phyloP scores from a whole-genome alignment of 108 stramenopile species.

The Fistulifera solaris region DNA sequence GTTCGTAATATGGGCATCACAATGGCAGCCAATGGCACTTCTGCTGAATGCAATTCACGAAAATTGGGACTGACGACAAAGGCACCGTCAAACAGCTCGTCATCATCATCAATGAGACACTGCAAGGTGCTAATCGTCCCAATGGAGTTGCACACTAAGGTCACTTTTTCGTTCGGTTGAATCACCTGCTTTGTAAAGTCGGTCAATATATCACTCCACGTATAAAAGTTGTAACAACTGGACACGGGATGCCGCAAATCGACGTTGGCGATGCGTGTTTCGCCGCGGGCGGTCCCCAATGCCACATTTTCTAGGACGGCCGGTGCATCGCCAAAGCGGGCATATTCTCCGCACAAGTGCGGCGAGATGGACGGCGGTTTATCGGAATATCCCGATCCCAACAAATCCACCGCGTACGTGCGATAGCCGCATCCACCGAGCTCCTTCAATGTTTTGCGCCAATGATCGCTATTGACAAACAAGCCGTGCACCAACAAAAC shows the following conservation, averaged over 20 bases:
- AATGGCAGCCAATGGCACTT: conserved; percentile 60
- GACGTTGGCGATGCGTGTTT: conserved; percentile 30
- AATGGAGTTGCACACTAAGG: conserved; percentile 88
- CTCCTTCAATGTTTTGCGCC: conserved; percentile 60
- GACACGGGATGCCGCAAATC: conserved; percentile 59
- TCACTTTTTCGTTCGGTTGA: conserved; percentile 27
- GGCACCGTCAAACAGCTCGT: conserved; percentile 50
- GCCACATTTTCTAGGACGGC: conserved; percentile 30
- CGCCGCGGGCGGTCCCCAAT: conserved; percentile 53
- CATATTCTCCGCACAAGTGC: conserved; percentile 51
- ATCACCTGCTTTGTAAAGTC: conserved; percentile 69
- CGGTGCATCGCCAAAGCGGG: conserved; percentile 34
- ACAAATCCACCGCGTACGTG: conserved; percentile 79
- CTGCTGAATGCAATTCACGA: conserved; percentile 81
- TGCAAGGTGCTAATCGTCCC: conserved; percentile 82
- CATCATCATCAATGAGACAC: conserved; percentile 65
- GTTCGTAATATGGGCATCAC: conserved; percentile 65
- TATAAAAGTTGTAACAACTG: conserved; percentile 86
- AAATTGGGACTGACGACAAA: conserved; percentile 78
- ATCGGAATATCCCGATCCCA: conserved; percentile 80
- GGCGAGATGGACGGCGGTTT: conserved; percentile 64
- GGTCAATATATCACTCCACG: conserved; percentile 73
- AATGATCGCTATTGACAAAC: conserved; percentile 82
- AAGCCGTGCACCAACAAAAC: conserved; percentile 70
- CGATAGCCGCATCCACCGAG: conserved; percentile 45